Conservation (phyloP, 257 asterid species). For the Solanum lycopersicoides region DNA sequence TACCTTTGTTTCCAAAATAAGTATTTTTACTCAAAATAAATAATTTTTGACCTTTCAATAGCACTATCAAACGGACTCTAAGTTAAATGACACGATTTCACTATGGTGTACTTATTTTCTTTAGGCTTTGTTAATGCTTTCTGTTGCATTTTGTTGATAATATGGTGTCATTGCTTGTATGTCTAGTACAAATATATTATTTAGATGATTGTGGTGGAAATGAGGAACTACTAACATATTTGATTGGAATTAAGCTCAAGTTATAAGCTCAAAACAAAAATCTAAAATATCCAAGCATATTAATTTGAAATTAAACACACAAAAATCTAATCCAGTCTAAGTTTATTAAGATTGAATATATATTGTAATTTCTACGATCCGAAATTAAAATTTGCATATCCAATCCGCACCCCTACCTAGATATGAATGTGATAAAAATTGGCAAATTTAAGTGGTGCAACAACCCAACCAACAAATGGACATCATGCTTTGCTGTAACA, state of each 20-base stretch:
- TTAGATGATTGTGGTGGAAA: not conserved
- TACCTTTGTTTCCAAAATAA: too few species aligned
- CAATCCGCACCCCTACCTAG: not conserved
- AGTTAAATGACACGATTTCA: not conserved
- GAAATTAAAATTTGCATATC: not conserved
- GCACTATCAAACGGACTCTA: too few species aligned
- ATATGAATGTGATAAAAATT: too few species aligned
- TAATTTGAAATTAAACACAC: not conserved
- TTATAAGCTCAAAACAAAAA: not conserved
- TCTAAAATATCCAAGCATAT: not conserved
- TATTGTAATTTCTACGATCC: slow-evolving; percentile 6
- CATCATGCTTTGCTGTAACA: not conserved
- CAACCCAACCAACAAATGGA: not conserved
- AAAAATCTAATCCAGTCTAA: not conserved
- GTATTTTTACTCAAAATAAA: too few species aligned
- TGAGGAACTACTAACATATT: too few species aligned
- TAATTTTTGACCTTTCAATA: too few species aligned
- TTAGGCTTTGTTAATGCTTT: not conserved
- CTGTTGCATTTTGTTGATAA: slow-evolving; percentile 16
- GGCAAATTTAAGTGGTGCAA: not conserved
- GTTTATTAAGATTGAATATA: slow-evolving; percentile 26
- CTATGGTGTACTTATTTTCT: not conserved
- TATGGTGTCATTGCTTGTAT: not conserved
- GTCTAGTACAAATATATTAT: not conserved
- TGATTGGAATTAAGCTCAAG: not conserved